Conservation (phyloP, 495 filamentous ascomycete species). For the Penicillium verhagenii region DNA sequence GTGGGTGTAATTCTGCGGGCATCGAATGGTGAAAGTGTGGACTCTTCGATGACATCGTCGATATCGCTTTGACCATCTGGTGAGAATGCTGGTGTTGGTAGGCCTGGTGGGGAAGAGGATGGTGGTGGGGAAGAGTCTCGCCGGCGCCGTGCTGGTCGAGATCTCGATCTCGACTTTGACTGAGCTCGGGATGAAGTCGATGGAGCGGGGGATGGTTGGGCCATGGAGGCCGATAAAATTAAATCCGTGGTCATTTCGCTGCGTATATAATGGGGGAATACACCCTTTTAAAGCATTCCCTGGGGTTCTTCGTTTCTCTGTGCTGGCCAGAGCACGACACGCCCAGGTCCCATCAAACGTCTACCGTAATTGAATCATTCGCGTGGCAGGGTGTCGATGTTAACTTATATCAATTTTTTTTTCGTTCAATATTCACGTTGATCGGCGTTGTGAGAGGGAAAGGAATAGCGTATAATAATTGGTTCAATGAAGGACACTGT, state of each 20-base stretch:
- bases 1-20: constrained; percentile 92
- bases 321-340: constrained; percentile 34
- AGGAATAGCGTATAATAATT: not conserved
- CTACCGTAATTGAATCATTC: constrained; percentile 25
- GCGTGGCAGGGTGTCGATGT: not conserved
- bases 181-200: constrained; percentile 65
- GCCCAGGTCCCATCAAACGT: constrained; percentile 20
- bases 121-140: constrained; percentile 61
- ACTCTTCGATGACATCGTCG: constrained; percentile 62
- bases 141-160: constrained; percentile 50
- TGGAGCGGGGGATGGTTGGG: constrained; percentile 60
- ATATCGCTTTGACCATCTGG: constrained; percentile 48
- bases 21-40: constrained; percentile 77
- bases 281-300: constrained; percentile 20
- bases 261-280: constrained; percentile 5
- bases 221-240: constrained; percentile 23
- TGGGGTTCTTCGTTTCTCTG: constrained; percentile 13
- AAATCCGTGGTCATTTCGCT: constrained; percentile 31
- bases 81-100: constrained; percentile 46
- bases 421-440: not conserved
- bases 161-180: constrained; percentile 43
- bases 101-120: constrained; percentile 58
- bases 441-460: not conserved
- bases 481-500: constrained; percentile 16
- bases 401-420: not conserved